A percentile compares a stretch with the other conserved stretches of the same genome.
Conservation (phyloP, 2,329 filamentous ascomycete species). For the Tolypocladium cylindrosporum region DNA sequence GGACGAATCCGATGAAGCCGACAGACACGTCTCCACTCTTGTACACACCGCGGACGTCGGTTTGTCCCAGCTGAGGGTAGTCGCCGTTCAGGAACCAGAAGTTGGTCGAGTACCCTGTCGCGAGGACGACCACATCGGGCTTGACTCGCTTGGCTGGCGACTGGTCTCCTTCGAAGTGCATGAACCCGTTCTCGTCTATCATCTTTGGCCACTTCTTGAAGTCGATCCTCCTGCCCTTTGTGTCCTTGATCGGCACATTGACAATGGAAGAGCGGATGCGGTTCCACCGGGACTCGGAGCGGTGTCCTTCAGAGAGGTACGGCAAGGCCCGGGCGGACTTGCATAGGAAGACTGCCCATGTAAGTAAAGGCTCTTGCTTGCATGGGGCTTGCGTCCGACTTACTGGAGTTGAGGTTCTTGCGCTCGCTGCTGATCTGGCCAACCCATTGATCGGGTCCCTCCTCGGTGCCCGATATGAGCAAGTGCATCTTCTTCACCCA, state of each 20-base stretch:
- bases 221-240: constrained; percentile 28
- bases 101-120: constrained; percentile 33
- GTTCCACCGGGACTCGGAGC: constrained; percentile 20
- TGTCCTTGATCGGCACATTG: constrained; percentile 28
- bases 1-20: constrained; percentile 37
- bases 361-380: not conserved
- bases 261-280: constrained; percentile 25
- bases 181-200: constrained; percentile 24
- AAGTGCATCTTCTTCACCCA: constrained; percentile 33
- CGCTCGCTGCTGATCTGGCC: constrained; percentile 29
- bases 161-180: constrained; percentile 23
- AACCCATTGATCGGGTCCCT: constrained; percentile 37
- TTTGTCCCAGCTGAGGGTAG: constrained; percentile 34
- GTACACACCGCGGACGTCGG: constrained; percentile 45
- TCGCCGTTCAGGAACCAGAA: constrained; percentile 28
- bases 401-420: constrained; percentile 24
- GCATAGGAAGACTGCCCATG: constrained; percentile 27
- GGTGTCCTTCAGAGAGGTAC: constrained; percentile 28
- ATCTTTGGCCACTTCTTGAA: constrained; percentile 31
- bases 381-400: not conserved
- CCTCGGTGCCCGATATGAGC: constrained; percentile 32
- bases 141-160: constrained; percentile 17
- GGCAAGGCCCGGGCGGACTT: constrained; percentile 32
- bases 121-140: constrained; percentile 34
- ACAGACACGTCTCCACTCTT: constrained; percentile 24